A percentile compares a stretch with the other conserved stretches of the same genome.
Conservation (phyloP, 2,329 filamentous ascomycete species). For the Curvularia lunata region DNA sequence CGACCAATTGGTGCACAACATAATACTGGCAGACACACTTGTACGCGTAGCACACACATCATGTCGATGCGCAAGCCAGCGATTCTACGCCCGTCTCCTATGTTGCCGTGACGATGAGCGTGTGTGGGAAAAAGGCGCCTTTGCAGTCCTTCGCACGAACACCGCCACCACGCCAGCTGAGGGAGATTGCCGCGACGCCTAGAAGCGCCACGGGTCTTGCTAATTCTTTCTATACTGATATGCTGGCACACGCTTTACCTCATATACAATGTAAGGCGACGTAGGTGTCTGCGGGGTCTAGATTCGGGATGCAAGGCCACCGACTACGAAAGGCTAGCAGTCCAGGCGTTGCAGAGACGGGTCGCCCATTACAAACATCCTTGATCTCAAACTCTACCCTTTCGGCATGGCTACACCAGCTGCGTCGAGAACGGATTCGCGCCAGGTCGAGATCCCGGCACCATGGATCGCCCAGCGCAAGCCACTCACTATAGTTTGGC, state of each 20-base stretch:
- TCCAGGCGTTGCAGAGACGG: constrained; percentile 1
- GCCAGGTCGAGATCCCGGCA: constrained; percentile 26
- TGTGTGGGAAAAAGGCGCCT: constrained; percentile 1
- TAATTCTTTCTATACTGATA: background rate
- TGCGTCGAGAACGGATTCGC: constrained; percentile 16
- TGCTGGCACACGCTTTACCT: constrained; percentile 2
- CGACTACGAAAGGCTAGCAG: background rate
- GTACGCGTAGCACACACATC: constrained; percentile 8
- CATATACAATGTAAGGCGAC: background rate
- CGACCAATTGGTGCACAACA: constrained; percentile 3
- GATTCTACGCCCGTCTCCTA: constrained; percentile 5
- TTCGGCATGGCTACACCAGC: constrained; percentile 16
- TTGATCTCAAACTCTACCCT: constrained; percentile 6
- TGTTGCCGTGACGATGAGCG: constrained; percentile 4
- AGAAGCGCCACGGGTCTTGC: constrained; percentile 17
- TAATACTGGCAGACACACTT: background rate
- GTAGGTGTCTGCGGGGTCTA: background rate
- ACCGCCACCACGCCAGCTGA: constrained; percentile 10
- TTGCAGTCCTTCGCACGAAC: constrained; percentile 4
- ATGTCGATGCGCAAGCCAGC: constrained; percentile 8
- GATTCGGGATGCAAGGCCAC: background rate
- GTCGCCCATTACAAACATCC: constrained; percentile 2
- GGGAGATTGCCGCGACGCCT: constrained; percentile 10
- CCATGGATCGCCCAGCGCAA: constrained; percentile 28
- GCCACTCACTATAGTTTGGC: constrained; percentile 25